These are phyloP conservation scores for Citrus sinensis DNA, from an alignment of 345 rosid species.

Conservation along the genomic window DVS_A1.0 CM039162.1:31481501-31482000, in stretches of 20 bases:
- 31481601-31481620: constrained; percentile 99
- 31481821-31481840: constrained; percentile 15
- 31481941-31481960: constrained; percentile 94
- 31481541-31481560: constrained; percentile 95
- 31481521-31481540: constrained; percentile 73
- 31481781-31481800: constrained; percentile 68
- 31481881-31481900: not conserved
- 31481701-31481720: not conserved
- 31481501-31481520: constrained; percentile 3
- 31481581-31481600: constrained; percentile 94
- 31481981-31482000: constrained; percentile 98
- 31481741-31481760: constrained; percentile 88
- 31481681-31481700: not conserved
- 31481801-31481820: constrained; percentile 63
- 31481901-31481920: constrained; percentile 16
- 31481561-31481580: constrained; percentile 87
- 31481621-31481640: constrained; percentile 17
- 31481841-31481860: not conserved
- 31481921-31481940: constrained; percentile 47
- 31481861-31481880: not conserved
- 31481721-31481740: constrained; percentile 22
- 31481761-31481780: constrained; percentile 85
- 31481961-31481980: constrained; percentile 93
- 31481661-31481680: not conserved
- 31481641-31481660: not conserved